A percentile compares a stretch with the other conserved stretches of the same genome.
phyloP scores from a whole-genome alignment of 106 monocot genomes.

The Amphibolis antarctica region DNA sequence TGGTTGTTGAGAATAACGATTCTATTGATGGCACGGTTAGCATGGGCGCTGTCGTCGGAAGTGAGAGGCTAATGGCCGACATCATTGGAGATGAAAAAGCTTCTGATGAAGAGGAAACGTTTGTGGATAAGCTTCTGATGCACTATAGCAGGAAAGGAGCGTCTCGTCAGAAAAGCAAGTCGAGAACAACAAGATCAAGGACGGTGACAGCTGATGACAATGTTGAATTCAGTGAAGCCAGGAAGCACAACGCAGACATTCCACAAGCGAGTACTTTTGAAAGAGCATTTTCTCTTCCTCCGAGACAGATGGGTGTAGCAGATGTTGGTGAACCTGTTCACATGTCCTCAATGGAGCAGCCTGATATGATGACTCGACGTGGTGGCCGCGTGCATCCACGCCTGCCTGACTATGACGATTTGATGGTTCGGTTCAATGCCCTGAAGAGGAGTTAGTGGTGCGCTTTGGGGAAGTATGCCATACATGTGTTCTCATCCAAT shows the following conservation, averaged over 20 bases:
- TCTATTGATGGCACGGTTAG: background rate
- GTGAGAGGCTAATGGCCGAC: background rate
- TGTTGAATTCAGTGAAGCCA: background rate
- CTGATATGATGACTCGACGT: constrained; percentile 21
- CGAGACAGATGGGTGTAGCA: background rate
- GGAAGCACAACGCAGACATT: background rate
- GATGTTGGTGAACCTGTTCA: constrained; percentile 13
- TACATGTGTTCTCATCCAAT: too few relatives aligned
- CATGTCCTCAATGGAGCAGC: constrained; percentile 39
- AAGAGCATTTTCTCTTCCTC: constrained; percentile 4
- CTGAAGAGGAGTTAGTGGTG: constrained; percentile 20
- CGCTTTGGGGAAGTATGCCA: too few relatives aligned
- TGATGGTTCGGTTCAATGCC: constrained; percentile 35
- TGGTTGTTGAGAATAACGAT: background rate
- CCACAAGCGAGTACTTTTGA: background rate
- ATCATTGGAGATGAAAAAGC: background rate
- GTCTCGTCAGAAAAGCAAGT: constrained; percentile 1
- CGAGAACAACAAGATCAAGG: constrained; percentile 11
- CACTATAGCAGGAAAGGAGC: constrained; percentile 34
- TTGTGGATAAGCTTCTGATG: constrained; percentile 8
- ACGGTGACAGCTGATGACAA: constrained; percentile 1
- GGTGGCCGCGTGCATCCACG: constrained; percentile 30
- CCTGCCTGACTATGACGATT: constrained; percentile 40
- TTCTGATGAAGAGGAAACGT: constrained; percentile 7
- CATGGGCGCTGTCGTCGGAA: background rate